Base-by-base conservation (phyloP, 2,329 filamentous ascomycete genomes). In the Aureobasidium sp. region DNA sequence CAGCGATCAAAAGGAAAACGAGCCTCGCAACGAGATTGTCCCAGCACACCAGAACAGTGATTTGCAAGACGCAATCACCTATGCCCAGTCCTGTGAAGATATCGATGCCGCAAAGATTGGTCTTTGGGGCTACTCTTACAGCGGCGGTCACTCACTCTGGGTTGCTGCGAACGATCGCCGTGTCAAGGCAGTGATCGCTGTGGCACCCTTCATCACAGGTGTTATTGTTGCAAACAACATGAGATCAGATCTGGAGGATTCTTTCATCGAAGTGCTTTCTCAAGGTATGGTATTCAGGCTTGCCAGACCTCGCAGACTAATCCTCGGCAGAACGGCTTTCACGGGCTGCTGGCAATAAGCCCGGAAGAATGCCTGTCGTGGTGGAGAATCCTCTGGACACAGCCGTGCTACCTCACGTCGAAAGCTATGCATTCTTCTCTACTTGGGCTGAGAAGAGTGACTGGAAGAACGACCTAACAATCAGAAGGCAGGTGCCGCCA, bases 381-480 rank as follows among this genome's bases (percentile, higher is more conserved):
- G 61, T 45, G 5, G 11, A 48, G 16, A 48, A 76, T 64, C 69
- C 70, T 10, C 42, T 67, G 29, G 67, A 68, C 27, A 67, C 67
- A 45, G 70, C 70, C 13, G 70, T 71, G 1, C 60, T 77, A 8
- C 71, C 73, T 4, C 73, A 70, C 3, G 63, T 69, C 10, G 75
- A 76, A 51, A 71, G 68, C 60, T 73, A 69, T 57, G 62, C 65
- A 16, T 76, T 72, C 64, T 76, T 75, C 60, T 61, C 64, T 7
- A 63, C 60, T 5, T 75, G 71, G 72, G 66, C 62, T 30, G 67
- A 69, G 61, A 73, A 73, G 63, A 65, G 45, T 11, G 61, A 61
- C 10, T 77, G 75, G 75, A 72, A 74, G 66, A 76, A 77, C 48
- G 70, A 73, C 39, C 68, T 75, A 8, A 77, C 74, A 2, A 42